Evolutionary conservation across 805 yeast genomes (phyloP).

Genomic region (Lipomyces yamanashiensis): DNA sequence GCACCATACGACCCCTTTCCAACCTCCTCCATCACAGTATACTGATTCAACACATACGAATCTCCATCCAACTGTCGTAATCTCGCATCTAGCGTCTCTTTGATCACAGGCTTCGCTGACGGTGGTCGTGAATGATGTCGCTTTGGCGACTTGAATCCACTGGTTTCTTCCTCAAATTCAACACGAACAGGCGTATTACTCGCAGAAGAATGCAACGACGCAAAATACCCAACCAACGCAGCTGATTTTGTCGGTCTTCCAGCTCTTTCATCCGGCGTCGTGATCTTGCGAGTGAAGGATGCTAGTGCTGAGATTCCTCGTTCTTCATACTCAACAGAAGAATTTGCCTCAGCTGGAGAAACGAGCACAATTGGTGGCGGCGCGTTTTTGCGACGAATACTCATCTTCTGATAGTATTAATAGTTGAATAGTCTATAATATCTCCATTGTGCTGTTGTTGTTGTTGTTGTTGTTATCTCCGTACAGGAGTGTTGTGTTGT

Average conservation of each 20-base stretch:
- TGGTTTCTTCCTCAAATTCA: not conserved
- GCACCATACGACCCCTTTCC: constrained; percentile 93
- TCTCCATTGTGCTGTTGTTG: too few species aligned
- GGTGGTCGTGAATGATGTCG: constrained; percentile 32
- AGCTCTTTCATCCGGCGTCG: not conserved
- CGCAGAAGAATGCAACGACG: constrained; percentile 1
- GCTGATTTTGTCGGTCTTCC: constrained; percentile 2
- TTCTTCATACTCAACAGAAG: too few species aligned
- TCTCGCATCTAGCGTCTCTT: constrained; percentile 38
- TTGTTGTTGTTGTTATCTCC: too few species aligned
- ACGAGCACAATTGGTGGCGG: constrained; percentile 23
- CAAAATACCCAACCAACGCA: constrained; percentile 6
- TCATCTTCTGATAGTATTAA: not conserved
- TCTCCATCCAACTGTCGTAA: constrained; percentile 21
- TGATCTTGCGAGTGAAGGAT: not conserved
- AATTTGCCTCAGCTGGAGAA: not conserved
- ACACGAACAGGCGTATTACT: not conserved
- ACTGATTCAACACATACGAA: constrained; percentile 48
- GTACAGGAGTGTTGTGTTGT: too few species aligned
- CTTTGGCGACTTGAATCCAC: constrained; percentile 30
- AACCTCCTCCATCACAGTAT: constrained; percentile 70
- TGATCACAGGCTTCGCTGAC: constrained; percentile 24
- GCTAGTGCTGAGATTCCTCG: not conserved
- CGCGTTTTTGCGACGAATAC: constrained; percentile 17
- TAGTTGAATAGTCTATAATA: too few species aligned